Conservation (phyloP, 2,329 filamentous ascomycete genomes). For the Sclerotinia borealis region DNA sequence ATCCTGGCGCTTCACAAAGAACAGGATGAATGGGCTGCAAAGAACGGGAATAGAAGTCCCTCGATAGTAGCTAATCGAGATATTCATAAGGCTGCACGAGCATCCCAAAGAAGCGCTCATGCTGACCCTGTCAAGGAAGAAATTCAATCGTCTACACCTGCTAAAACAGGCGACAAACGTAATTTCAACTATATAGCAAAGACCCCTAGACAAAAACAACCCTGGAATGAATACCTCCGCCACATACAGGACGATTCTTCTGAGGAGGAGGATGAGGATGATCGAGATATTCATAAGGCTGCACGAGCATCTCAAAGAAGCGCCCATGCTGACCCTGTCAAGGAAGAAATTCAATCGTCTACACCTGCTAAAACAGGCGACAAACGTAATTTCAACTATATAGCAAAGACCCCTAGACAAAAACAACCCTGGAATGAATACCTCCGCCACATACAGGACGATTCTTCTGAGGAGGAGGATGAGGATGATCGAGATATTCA, state of each 20-base stretch:
- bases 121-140: not conserved
- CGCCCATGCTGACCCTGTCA: not conserved
- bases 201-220: not conserved
- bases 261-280: not conserved
- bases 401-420: not conserved
- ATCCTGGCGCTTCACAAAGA: not conserved
- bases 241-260: fast-evolving
- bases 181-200: not conserved
- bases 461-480: no score
- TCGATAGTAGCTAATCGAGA: not conserved
- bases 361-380: not conserved
- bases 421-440: not conserved
- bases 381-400: not conserved
- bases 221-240: not conserved
- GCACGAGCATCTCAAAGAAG: not conserved
- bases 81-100: not conserved
- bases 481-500: no score
- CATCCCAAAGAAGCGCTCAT: not conserved
- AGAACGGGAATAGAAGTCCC: not conserved
- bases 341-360: not conserved
- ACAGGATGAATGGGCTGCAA: slow-evolving; percentile 8
- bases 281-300: not conserved
- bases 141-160: not conserved
- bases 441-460: no score
- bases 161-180: slow-evolving; percentile 2